Evolutionary conservation across 768 basidiomycete species (phyloP).

Genomic region (Clitopilus hobsonii): DNA sequence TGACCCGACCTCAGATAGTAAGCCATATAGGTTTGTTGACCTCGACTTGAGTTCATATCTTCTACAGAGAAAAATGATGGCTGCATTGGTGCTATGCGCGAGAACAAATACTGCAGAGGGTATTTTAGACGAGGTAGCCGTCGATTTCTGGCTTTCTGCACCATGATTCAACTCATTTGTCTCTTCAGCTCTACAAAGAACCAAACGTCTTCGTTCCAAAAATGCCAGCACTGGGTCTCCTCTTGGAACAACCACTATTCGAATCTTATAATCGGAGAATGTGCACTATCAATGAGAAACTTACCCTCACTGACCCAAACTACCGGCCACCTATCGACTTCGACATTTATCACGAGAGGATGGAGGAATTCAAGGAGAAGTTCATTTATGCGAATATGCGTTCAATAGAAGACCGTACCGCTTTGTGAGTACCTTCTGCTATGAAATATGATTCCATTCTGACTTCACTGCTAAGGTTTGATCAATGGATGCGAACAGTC

Average conservation of each 20-base stretch:
- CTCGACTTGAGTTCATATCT: constrained; percentile 9
- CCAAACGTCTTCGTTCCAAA: constrained; percentile 83
- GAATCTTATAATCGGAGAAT: constrained; percentile 70
- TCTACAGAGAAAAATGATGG: constrained; percentile 93
- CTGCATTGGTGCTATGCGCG: constrained; percentile 71
- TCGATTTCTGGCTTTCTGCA: not conserved
- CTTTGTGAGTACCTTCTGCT: constrained; percentile 48
- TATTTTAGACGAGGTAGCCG: constrained; percentile 68
- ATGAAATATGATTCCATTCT: not conserved
- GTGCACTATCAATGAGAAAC: constrained; percentile 41
- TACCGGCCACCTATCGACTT: constrained; percentile 75
- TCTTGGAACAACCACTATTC: constrained; percentile 86
- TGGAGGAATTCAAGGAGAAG: constrained; percentile 79
- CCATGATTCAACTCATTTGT: not conserved
- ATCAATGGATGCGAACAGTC: constrained; percentile 76
- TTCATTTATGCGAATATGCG: constrained; percentile 88
- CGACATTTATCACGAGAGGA: constrained; percentile 55
- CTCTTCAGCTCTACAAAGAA: constrained; percentile 66
- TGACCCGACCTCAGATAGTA: not conserved
- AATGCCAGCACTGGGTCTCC: constrained; percentile 90
- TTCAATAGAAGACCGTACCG: constrained; percentile 71
- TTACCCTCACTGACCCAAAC: constrained; percentile 49
- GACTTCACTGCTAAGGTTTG: constrained; percentile 50
- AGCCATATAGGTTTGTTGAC: too few relatives aligned
- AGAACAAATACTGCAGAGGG: constrained; percentile 72